These are phyloP conservation scores for Vigna radiata DNA, from an alignment of 306 rosid genomes.

Conservation along the genomic window DNA sequence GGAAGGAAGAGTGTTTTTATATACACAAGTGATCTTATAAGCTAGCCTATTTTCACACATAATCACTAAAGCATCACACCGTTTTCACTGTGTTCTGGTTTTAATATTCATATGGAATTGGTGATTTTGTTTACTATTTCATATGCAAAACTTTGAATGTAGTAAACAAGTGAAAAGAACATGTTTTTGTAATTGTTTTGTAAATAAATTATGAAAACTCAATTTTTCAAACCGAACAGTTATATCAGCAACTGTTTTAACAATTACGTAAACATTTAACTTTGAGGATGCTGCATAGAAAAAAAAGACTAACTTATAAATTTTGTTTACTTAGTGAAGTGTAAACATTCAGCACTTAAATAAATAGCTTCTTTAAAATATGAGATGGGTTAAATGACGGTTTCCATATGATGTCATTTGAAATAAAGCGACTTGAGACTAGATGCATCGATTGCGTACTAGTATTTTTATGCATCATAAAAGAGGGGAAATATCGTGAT, in stretches of 20 bases:
- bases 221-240: background rate
- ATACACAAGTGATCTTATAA: conserved; percentile 10
- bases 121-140: background rate
- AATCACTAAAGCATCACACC: background rate
- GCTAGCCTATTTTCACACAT: background rate
- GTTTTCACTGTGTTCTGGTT: background rate
- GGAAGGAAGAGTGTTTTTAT: conserved; percentile 19
- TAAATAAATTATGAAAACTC: no score
- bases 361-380: background rate
- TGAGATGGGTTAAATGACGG: background rate
- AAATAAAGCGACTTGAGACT: background rate
- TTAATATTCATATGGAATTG: conserved; percentile 4
- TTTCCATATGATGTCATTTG: background rate
- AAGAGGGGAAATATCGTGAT: background rate
- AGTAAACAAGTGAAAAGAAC: background rate
- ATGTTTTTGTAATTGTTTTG: background rate
- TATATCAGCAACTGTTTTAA: background rate
- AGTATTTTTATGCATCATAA: background rate
- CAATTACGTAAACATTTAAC: background rate
- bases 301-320: background rate
- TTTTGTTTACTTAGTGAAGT: background rate
- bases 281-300: background rate
- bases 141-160: background rate
- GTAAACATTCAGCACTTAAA: background rate
- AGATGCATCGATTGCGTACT: background rate